Base-by-base conservation (phyloP, 495 filamentous ascomycete genomes). In the Neurospora tetrasperma region DNA sequence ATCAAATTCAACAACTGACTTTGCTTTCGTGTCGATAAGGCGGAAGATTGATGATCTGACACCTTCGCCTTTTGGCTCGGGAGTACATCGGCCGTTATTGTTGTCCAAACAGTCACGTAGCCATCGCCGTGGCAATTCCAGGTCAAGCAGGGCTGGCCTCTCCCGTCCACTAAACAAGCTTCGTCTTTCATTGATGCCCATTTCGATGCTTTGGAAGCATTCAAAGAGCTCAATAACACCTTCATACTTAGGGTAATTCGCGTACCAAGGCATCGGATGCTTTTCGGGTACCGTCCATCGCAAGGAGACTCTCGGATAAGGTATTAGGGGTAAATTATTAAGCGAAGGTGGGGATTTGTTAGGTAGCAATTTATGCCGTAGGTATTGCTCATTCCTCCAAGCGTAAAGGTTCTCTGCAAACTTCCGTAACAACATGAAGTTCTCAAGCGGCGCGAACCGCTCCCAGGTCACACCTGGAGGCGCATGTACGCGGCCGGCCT, bases 381-480 rank as follows among this genome's bases (percentile, higher is more conserved):
- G 7, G 43, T 9, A 5, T 46, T 20, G 8, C 10, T 20, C 7
- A 18, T 20, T 46, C 7, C 23, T 0, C 23, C 23, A 23, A 23
- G 1, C 23, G n/a, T n/a, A n/a, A n/a, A n/a, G n/a, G n/a, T n/a
- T 23, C 1, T 1, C 0, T 5, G 4, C 20, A 10, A 54, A 2
- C 20, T 54, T 0, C 5, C 48, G 48, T 27, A 59, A 27, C 20
- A 23, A 23, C n/a, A n/a, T 23, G 23, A 8, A 14, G 2, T 0
- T 59, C 48, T 31, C 12, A 4, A 31, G 12, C 2, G 23, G 12
- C 2, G 2, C 0, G 54, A 31, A 62, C 1, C 23, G 54, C 12
- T 16, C 16, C 54, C 23, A 62, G 2, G 48, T 59, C 11, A 31
- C 54, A 31, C 12, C 54, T 3, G 54, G 5, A 16, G 23, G 54